Percentiles rank a stretch among this genome's conserved stretches.
Evolutionary conservation across 768 basidiomycete species (phyloP).

Genomic region (Mycena metata): DNA sequence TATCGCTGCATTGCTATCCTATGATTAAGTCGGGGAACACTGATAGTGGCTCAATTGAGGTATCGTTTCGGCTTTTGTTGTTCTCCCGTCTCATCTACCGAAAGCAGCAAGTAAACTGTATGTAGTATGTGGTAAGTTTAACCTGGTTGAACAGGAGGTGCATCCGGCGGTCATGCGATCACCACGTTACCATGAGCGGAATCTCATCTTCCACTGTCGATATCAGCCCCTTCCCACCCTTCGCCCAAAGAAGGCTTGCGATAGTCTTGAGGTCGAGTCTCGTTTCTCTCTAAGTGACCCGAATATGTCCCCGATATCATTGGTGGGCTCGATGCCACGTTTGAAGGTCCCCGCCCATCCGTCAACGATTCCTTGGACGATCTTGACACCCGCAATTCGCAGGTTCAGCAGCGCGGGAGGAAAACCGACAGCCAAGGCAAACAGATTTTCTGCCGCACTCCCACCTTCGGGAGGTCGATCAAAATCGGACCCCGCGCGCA

Average conservation of each 20-base stretch:
- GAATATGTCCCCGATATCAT: constrained; percentile 48
- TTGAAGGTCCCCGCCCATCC: constrained; percentile 52
- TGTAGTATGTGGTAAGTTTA: no score
- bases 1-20: no score
- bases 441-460: constrained; percentile 47
- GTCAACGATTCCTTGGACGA: constrained; percentile 54
- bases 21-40: no score
- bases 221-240: neutral
- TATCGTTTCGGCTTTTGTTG: no score
- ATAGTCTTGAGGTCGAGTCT: constrained; percentile 34
- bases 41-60: no score
- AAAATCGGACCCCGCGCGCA: constrained; percentile 54
- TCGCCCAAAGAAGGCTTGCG: constrained; percentile 8
- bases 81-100: no score
- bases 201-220: no score
- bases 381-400: constrained; percentile 50
- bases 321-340: constrained; percentile 48
- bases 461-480: constrained; percentile 44
- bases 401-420: constrained; percentile 53
- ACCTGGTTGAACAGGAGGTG: no score
- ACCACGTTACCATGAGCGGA: no score
- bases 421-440: constrained; percentile 50
- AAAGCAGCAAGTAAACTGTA: no score
- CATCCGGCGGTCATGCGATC: no score
- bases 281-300: constrained; percentile 38